phyloP scores from a whole-genome alignment of 768 basidiomycete species.

The Trichaptum fuscoviolaceum region DNA sequence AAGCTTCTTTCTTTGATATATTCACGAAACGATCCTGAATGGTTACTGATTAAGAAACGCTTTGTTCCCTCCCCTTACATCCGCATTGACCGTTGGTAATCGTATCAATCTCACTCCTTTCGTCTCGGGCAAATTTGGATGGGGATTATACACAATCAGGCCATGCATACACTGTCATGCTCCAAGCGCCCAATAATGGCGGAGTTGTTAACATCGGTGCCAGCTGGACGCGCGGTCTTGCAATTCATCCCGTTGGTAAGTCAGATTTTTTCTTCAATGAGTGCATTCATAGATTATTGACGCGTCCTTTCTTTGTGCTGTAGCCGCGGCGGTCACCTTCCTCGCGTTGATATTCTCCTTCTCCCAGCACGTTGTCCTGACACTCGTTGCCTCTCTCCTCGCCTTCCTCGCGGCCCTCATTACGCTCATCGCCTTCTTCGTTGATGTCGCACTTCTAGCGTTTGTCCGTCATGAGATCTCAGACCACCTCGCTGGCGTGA shows the following conservation, averaged over 20 bases:
- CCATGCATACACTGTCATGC: constrained; percentile 48
- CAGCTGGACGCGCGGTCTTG: constrained; percentile 71
- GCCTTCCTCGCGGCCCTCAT: constrained; percentile 67
- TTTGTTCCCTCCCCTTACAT: not conserved
- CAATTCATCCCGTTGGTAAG: constrained; percentile 71
- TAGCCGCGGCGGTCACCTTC: constrained; percentile 51
- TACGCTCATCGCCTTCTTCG: constrained; percentile 66
- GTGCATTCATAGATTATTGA: not conserved
- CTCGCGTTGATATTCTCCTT: constrained; percentile 60
- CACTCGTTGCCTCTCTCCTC: constrained; percentile 38
- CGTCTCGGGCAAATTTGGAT: not conserved
- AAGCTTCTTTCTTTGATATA: not conserved
- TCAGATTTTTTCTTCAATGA: constrained; percentile 8
- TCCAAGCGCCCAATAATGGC: constrained; percentile 33
- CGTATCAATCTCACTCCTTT: constrained; percentile 5
- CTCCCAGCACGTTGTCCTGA: constrained; percentile 46
- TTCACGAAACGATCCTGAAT: not conserved
- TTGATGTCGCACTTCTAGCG: constrained; percentile 70
- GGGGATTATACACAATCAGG: constrained; percentile 25
- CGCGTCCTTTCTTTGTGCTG: constrained; percentile 6
- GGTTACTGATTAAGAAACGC: not conserved
- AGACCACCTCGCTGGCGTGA: constrained; percentile 21
- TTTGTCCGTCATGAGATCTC: constrained; percentile 54
- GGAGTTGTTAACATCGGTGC: constrained; percentile 39
- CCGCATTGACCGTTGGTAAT: not conserved